Base-by-base conservation (phyloP, 768 basidiomycete species). In the Paxillus rubicundulus region DNA sequence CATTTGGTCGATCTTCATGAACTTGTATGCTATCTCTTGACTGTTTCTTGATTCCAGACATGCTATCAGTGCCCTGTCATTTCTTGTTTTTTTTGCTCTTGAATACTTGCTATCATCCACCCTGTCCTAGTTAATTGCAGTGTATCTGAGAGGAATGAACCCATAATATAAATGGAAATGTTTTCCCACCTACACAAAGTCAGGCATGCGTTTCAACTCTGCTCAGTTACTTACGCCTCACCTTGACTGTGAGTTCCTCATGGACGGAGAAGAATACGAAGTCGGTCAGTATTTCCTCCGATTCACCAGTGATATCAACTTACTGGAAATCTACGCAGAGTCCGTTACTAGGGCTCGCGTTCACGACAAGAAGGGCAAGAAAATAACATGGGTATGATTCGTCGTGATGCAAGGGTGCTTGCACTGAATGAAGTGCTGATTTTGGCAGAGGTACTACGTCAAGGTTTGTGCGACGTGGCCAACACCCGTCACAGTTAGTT, bases 231-330 rank as follows among this genome's bases (percentile, higher is more conserved):
- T 24, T 24, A 24, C 21, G 24, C 24, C 24, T 24, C 30, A 32
- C 45, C 47, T 52, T 41, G 28, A 54, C 53, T 28, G 21, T 34
- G 17, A 27, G 53, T 49, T 48, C 70, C 65, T 59, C 59, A 72
- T 71, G 58, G 73, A 70, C 40, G 74, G 75, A 50, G 73, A 70
- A 49, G 82, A 85, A 61, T 87, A 85, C 63, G 83, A 84, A 80
- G 84, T 87, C 54, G 85, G 86, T 84, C 51, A 70, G 84, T 71
- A 13, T 47, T 32, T 38, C 45, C 16, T 33, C 44, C 8, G 3
- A 33, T 55, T 20, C 36, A 18, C 12, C 56, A 2, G 9, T 49
- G 0, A 7, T 45, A 9, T 45, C 50, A 37, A 32, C 10, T 14
- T 45, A 61, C 52, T 49, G 17, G n/a, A 49, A 20, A 8, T 51